phyloP scores from a whole-genome alignment of 345 rosid genomes.

The Pistacia vera region DNA sequence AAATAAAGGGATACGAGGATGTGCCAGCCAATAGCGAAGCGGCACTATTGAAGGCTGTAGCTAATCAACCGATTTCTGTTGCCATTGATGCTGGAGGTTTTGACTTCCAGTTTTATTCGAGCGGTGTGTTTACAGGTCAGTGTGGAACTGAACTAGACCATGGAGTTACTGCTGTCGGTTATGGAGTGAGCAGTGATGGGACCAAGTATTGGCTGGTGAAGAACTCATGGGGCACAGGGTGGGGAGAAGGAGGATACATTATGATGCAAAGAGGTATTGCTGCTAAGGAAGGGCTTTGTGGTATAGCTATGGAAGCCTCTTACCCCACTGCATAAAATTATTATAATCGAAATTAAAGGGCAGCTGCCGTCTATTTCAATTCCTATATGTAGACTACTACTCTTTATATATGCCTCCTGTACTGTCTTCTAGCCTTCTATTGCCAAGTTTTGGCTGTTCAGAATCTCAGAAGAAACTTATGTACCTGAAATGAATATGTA shows the following conservation, averaged over 20 bases:
- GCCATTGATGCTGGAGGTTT: constrained; percentile 34
- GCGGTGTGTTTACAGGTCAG: constrained; percentile 25
- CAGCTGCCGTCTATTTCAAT: background rate
- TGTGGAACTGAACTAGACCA: constrained; percentile 37
- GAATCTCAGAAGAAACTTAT: constrained; percentile 3
- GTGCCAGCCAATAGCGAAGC: constrained; percentile 35
- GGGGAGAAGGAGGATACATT: constrained; percentile 40
- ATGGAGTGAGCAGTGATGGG: constrained; percentile 18
- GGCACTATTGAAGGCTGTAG: constrained; percentile 33
- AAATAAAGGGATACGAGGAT: constrained; percentile 30
- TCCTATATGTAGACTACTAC: background rate
- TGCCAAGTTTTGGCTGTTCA: background rate
- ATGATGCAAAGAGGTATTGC: constrained; percentile 30
- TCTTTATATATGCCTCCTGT: background rate
- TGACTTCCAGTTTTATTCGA: constrained; percentile 34
- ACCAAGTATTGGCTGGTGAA: constrained; percentile 39
- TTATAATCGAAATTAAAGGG: background rate
- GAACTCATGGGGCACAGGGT: constrained; percentile 41
- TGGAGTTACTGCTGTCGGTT: constrained; percentile 28
- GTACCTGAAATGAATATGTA: background rate
- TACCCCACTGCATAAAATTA: constrained; percentile 25
- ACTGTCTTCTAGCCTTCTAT: background rate
- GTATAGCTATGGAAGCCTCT: constrained; percentile 41
- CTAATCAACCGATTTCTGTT: constrained; percentile 31
- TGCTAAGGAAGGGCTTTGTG: constrained; percentile 42